A percentile compares a stretch with the other conserved stretches of the same genome.
These are phyloP conservation scores for Solanum lycopersicoides DNA, from an alignment of 257 asterid species.

Conservation along the genomic window DNA sequence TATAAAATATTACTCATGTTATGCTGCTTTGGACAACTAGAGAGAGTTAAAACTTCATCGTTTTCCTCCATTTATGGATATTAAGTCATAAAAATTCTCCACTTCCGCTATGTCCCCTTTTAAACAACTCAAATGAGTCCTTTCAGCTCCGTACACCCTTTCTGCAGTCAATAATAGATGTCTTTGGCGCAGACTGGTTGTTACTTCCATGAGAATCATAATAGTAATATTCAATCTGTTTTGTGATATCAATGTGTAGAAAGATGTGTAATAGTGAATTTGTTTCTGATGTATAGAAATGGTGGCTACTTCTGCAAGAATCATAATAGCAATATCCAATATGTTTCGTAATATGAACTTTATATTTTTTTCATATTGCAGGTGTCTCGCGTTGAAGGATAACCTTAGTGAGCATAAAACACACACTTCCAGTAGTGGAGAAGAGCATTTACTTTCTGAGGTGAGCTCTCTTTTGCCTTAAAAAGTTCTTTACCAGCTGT, in stretches of 20 bases:
- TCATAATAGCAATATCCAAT: not conserved
- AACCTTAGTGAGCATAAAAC: constrained; percentile 19
- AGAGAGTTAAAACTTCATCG: not conserved
- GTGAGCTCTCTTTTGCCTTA: constrained; percentile 11
- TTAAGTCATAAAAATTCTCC: not conserved
- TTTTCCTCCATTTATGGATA: not conserved
- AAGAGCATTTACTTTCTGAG: constrained; percentile 40
- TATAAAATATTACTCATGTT: not conserved
- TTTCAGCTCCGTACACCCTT: not conserved
- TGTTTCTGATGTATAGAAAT: not conserved
- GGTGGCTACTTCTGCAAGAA: not conserved
- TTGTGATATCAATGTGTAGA: not conserved
- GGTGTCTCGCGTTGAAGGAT: constrained; percentile 29
- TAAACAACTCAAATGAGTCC: not conserved
- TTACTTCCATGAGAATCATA: not conserved
- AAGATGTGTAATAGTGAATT: not conserved
- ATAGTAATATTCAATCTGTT: not conserved
- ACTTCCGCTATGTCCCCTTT: not conserved
- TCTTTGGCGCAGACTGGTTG: not conserved
- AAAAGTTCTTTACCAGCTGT: not conserved
- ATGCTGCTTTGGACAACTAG: not conserved
- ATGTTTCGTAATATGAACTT: not conserved
- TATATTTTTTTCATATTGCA: constrained; percentile 12
- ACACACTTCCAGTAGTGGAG: constrained; percentile 34
- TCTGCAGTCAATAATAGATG: not conserved